Evolutionary conservation across 2,329 filamentous ascomycete genomes (phyloP).

Genomic region (Alternaria alternata): DNA sequence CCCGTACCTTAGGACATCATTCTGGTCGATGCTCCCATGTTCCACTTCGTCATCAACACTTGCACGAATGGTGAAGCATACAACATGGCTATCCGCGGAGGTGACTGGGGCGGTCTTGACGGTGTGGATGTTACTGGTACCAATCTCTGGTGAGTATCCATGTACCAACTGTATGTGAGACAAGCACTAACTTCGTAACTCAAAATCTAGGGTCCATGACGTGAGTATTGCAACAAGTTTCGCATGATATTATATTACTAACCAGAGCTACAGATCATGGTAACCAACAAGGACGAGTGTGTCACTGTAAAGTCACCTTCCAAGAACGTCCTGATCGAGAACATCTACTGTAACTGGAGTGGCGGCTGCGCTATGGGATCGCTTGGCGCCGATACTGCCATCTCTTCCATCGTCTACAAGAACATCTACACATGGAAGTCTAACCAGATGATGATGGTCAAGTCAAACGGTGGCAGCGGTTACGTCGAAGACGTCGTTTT

Average conservation of each 20-base stretch:
- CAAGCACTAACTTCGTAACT: not conserved
- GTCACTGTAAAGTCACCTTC: conserved; percentile 62
- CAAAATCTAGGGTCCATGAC: conserved; percentile 59
- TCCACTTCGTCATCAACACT: conserved; percentile 61
- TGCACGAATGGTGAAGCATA: conserved; percentile 63
- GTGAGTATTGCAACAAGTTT: conserved; percentile 19
- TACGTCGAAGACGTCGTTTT: conserved; percentile 60
- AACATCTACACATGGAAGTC: conserved; percentile 67
- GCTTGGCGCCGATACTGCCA: conserved; percentile 58
- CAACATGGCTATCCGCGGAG: conserved; percentile 64
- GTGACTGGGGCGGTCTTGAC: conserved; percentile 62
- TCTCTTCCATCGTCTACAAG: conserved; percentile 62
- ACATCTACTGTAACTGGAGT: conserved; percentile 69
- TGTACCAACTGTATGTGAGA: not conserved
- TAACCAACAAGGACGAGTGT: conserved; percentile 70
- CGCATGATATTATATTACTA: not conserved
- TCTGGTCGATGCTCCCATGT: conserved; percentile 60
- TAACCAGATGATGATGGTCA: conserved; percentile 72
- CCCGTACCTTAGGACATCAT: conserved; percentile 47
- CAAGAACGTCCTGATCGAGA: conserved; percentile 65
- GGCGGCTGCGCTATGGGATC: conserved; percentile 67
- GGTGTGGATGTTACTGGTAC: conserved; percentile 64
- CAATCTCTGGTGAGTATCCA: conserved; percentile 57
- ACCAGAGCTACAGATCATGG: conserved; percentile 53
- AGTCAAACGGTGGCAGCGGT: conserved; percentile 66